phyloP scores from a whole-genome alignment of 208 protist species.

The Leptomonas seymouri region DNA sequence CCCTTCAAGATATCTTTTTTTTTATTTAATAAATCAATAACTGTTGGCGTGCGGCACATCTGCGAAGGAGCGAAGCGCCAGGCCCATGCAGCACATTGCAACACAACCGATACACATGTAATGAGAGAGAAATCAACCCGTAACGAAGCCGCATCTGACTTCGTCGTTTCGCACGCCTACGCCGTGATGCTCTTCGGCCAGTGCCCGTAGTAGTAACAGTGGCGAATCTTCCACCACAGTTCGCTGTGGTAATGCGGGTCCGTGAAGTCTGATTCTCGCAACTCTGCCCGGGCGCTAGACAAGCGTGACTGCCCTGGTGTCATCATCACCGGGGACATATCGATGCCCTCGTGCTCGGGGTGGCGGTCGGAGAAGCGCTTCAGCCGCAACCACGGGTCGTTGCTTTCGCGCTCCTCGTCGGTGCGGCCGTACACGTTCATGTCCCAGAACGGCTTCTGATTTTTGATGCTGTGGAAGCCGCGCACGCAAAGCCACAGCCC shows the following conservation, averaged over 20 bases:
- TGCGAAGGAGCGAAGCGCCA: no score
- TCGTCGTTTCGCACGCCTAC: constrained; percentile 21
- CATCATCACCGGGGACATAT: constrained; percentile 75
- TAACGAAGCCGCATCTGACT: no score
- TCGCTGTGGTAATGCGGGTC: constrained; percentile 90
- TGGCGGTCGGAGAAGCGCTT: constrained; percentile 86
- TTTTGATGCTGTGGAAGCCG: constrained; percentile 85
- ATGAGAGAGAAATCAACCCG: no score
- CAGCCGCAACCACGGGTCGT: constrained; percentile 68
- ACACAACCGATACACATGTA: no score
- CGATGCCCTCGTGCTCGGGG: constrained; percentile 81
- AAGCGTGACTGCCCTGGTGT: constrained; percentile 81
- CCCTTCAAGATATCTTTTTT: no score
- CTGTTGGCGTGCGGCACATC: no score
- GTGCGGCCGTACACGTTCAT: constrained; percentile 78
- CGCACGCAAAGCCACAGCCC: constrained; percentile 70
- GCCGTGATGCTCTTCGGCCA: constrained; percentile 87
- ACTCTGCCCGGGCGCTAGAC: constrained; percentile 73
- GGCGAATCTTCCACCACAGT: constrained; percentile 89
- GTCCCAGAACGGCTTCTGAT: constrained; percentile 91
- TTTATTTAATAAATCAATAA: no score
- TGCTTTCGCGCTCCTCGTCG: constrained; percentile 59
- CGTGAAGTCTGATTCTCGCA: constrained; percentile 87
- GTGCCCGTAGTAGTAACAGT: constrained; percentile 86
- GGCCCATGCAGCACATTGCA: no score